Percentiles rank a stretch among this genome's conserved stretches.
Evolutionary conservation across 805 yeast species (phyloP).

Genomic region (Pichia nanzhaoensis): DNA sequence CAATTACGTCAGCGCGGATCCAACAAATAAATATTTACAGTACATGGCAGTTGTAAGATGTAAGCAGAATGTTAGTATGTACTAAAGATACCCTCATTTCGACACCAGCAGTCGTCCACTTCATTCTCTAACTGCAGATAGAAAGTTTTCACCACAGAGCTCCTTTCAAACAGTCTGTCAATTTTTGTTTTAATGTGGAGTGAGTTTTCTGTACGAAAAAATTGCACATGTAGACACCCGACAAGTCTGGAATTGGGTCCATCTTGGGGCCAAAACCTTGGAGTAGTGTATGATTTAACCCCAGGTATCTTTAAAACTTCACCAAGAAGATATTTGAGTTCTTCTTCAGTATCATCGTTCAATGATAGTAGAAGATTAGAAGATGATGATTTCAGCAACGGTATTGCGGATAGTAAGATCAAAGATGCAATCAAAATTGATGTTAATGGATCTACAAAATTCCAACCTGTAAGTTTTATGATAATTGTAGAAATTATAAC

Average conservation of each 20-base stretch:
- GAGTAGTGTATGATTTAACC: conserved; percentile 77
- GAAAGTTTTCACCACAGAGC: conserved; percentile 20
- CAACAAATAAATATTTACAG: too few relatives aligned
- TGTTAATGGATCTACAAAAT: conserved; percentile 88
- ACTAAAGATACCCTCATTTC: conserved; percentile 26
- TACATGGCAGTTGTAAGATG: too few relatives aligned
- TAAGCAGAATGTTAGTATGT: conserved; percentile 15
- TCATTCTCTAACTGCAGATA: conserved; percentile 33
- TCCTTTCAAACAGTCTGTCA: conserved; percentile 22
- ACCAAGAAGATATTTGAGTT: conserved; percentile 56
- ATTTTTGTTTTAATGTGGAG: conserved; percentile 22
- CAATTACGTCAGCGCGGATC: too few relatives aligned
- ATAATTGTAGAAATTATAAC: conserved; percentile 87
- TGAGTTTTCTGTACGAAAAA: conserved; percentile 34
- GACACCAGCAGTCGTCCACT: conserved; percentile 35
- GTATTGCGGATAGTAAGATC: conserved; percentile 76
- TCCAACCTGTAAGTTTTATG: conserved; percentile 57
- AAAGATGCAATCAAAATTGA: conserved; percentile 79
- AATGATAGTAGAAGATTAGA: conserved; percentile 62
- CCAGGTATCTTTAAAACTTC: conserved; percentile 71
- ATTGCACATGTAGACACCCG: conserved; percentile 83
- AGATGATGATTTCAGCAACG: conserved; percentile 77
- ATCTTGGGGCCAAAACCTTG: conserved; percentile 80
- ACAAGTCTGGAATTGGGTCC: conserved; percentile 35
- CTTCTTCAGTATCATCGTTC: conserved; percentile 45